A percentile compares a stretch with the other conserved stretches of the same genome.
phyloP scores from a whole-genome alignment of 164 flowering plant species.

The Stephania yunnanensis region DNA sequence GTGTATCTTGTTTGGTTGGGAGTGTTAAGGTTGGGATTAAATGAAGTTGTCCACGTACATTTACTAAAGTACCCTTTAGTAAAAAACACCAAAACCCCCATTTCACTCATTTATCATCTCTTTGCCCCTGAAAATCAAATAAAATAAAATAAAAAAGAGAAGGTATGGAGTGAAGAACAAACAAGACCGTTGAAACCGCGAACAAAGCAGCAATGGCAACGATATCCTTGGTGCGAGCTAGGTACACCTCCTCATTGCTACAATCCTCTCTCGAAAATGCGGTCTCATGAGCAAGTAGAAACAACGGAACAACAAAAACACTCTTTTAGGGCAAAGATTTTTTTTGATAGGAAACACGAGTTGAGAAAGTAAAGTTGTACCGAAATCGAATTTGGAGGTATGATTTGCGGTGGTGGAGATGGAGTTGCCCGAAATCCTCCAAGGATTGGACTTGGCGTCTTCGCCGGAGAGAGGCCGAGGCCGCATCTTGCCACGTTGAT shows the following conservation, averaged over 20 bases:
- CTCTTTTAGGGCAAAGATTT: neutral
- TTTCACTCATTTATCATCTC: too few relatives aligned
- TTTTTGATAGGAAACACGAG: too few relatives aligned
- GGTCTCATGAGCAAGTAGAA: slow-evolving; percentile 34
- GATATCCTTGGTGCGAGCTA: slow-evolving; percentile 60
- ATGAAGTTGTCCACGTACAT: too few relatives aligned
- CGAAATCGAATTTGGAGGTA: slow-evolving; percentile 69
- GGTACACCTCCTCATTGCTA: slow-evolving; percentile 57
- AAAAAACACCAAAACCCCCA: too few relatives aligned
- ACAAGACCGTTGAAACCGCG: slow-evolving; percentile 86
- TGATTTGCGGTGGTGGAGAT: slow-evolving; percentile 45
- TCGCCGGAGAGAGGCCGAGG: slow-evolving; percentile 74
- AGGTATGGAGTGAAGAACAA: neutral
- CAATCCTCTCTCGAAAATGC: slow-evolving; percentile 68
- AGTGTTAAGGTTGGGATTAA: too few relatives aligned
- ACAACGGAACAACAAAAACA: neutral
- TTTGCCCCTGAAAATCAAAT: too few relatives aligned
- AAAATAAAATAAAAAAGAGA: too few relatives aligned
- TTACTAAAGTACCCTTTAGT: too few relatives aligned
- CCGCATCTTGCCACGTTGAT: slow-evolving; percentile 77
- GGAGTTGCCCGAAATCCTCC: slow-evolving; percentile 72
- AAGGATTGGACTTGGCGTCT: slow-evolving; percentile 69
- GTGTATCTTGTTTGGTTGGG: too few relatives aligned
- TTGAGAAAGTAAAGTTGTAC: slow-evolving; percentile 24
- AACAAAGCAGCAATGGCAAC: slow-evolving; percentile 85